A percentile compares a stretch with the other conserved stretches of the same genome.
These are phyloP conservation scores for Pleurostoma richardsiae DNA, from an alignment of 2,329 filamentous ascomycete species.

Conservation along the genomic window DNA sequence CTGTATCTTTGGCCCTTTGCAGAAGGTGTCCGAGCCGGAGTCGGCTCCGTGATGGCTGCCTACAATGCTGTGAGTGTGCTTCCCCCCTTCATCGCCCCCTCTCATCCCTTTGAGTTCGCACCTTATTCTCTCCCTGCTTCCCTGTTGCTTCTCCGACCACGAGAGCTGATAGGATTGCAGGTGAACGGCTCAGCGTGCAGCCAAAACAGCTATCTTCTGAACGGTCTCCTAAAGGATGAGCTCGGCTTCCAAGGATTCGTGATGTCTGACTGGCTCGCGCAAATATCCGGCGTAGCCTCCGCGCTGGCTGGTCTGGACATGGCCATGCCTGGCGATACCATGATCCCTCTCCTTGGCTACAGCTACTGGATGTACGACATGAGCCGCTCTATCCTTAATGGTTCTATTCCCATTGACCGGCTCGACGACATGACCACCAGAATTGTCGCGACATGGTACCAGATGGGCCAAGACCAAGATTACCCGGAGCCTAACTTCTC, in stretches of 20 bases:
- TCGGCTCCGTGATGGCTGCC: constrained; percentile 60
- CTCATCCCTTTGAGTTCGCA: neutral
- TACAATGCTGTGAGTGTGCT: constrained; percentile 45
- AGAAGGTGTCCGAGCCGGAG: constrained; percentile 64
- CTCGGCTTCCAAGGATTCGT: constrained; percentile 78
- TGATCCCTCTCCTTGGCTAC: constrained; percentile 44
- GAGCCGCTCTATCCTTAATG: constrained; percentile 49
- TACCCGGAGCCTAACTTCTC: constrained; percentile 56
- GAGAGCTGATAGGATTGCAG: constrained; percentile 29
- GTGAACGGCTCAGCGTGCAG: constrained; percentile 77
- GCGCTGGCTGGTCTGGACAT: constrained; percentile 70
- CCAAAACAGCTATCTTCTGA: constrained; percentile 73
- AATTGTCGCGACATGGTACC: constrained; percentile 54
- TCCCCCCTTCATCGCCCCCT: neutral
- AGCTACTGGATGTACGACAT: constrained; percentile 53
- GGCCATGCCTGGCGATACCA: constrained; percentile 54
- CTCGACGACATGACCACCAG: constrained; percentile 53
- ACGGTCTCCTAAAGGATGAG: constrained; percentile 72
- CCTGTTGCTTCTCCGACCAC: neutral
- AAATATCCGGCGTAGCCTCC: constrained; percentile 68
- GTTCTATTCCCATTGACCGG: constrained; percentile 48
- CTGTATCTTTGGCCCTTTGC: constrained; percentile 76
- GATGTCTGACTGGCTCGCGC: constrained; percentile 77
- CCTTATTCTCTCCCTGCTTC: too few species aligned
- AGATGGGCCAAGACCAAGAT: constrained; percentile 53